These are phyloP conservation scores for Martiniozyma abietophila DNA, from an alignment of 805 yeast genomes.

Conservation along the genomic window DNA sequence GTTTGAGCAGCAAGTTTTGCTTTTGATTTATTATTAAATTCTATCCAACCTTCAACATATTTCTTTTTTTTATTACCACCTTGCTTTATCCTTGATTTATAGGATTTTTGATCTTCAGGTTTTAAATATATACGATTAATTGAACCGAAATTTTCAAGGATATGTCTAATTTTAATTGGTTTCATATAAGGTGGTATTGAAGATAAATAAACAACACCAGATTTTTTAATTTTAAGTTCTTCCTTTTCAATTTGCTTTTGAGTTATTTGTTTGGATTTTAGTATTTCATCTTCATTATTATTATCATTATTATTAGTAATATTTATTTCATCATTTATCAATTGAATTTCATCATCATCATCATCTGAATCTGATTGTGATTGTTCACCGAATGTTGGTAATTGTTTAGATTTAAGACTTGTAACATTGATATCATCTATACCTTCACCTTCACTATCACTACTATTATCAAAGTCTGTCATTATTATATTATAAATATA, in stretches of 20 bases:
- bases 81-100: constrained; percentile 61
- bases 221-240: constrained; percentile 47
- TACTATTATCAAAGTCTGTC: constrained; percentile 13
- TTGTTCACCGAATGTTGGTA: constrained; percentile 7
- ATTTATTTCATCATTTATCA: constrained; percentile 14
- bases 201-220: constrained; percentile 92
- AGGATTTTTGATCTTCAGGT: constrained; percentile 65
- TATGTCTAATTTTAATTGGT: constrained; percentile 80
- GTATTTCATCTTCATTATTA: constrained; percentile 29
- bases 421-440: constrained; percentile 14
- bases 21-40: constrained; percentile 70
- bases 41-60: constrained; percentile 96
- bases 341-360: constrained; percentile 13
- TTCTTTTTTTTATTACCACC: constrained; percentile 90
- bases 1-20: constrained; percentile 86
- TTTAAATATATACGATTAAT: constrained; percentile 80
- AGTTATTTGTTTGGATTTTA: constrained; percentile 46
- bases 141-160: constrained; percentile 73
- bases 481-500: too few species aligned
- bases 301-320: constrained; percentile 12
- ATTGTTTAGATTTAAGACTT: constrained; percentile 7
- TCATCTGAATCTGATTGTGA: constrained; percentile 16
- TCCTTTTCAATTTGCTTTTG: constrained; percentile 47
- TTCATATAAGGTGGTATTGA: constrained; percentile 96
- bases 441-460: constrained; percentile 17